Evolutionary conservation across 768 basidiomycete species (phyloP), one percentile per base, ranked within the genome.

Genomic region (Naganishia vishniacii): DNA sequence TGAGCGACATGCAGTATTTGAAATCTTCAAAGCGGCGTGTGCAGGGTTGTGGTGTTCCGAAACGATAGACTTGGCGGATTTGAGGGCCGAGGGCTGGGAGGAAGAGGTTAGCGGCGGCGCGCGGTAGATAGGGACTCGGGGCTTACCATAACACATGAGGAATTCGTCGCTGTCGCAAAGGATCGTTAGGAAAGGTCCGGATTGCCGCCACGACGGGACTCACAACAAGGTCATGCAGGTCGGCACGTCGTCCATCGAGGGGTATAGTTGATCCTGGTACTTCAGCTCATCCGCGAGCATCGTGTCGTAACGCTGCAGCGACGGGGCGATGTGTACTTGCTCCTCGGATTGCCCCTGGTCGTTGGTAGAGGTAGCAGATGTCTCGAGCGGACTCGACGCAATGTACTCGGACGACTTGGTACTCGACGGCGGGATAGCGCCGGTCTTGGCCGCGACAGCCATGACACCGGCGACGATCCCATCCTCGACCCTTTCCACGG

Each of bases 1-100:
- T 94, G 66, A 88, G 79, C 65, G 85, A 86, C 80, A 94, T 80
- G 78, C 94, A 99, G 77, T 89, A 94, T 78, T 95, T 95, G 82
- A 94, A 93, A 71, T 94, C 92, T 64, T 90, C 86, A 73, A 86
- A 82, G 75, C 94, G 92, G 47, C 81, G 81, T 0, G 80, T 80
- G 78, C 93, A 97, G 61, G 85, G 83, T 0, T 83, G 78, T 62
- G 85, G 82, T 63, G 83, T 78, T 7, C 94, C 94, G 69, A 87
- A 85, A 72, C 94, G 84, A 78, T 98, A 98, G 59, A 97, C 78
- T 1, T 87, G 86, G 70, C 86, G 87, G 51, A 91, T 76, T 77
- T 97, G 94, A 20, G 84, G 82, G 41, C 85, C 84, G 34, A 92
- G 81, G 53, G 85, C 93, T 94, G 66, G 1, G 31, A 13, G 51